Percentiles rank a stretch among this genome's conserved stretches.
These are phyloP conservation scores for Eutrema japonicum DNA, from an alignment of 345 rosid species.

Conservation along the genomic window DNA sequence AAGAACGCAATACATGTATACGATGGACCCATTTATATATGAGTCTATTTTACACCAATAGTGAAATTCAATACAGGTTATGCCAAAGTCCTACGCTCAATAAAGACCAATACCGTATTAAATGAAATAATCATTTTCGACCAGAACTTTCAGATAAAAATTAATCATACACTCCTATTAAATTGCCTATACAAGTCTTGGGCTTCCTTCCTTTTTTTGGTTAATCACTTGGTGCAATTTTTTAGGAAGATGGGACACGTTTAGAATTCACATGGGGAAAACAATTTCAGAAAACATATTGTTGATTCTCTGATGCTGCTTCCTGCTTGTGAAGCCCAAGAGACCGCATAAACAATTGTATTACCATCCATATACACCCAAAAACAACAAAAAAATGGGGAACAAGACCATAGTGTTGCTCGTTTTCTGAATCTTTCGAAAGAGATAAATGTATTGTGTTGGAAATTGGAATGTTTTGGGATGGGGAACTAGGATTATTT, in stretches of 20 bases:
- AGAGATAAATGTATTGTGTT: neutral
- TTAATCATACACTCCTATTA: neutral
- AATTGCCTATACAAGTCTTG: constrained; percentile 6
- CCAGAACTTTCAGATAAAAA: neutral
- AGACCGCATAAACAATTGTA: neutral
- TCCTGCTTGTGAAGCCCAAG: constrained; percentile 16
- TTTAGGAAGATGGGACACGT: neutral
- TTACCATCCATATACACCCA: neutral
- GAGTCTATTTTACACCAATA: constrained; percentile 29
- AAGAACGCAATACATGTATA: constrained; percentile 27
- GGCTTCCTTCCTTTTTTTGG: neutral
- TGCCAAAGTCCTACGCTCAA: constrained; percentile 28
- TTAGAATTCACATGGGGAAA: constrained; percentile 4
- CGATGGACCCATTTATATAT: constrained; percentile 36
- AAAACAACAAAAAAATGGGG: neutral
- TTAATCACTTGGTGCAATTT: neutral
- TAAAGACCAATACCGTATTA: constrained; percentile 24
- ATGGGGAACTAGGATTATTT: neutral
- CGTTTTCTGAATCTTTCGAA: constrained; percentile 10
- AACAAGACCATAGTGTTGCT: constrained; percentile 19
- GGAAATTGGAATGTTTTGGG: neutral
- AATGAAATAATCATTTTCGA: constrained; percentile 3
- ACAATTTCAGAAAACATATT: constrained; percentile 3
- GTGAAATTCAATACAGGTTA: constrained; percentile 27
- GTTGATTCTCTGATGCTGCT: constrained; percentile 18